Evolutionary conservation across 2,329 filamentous ascomycete genomes (phyloP).

Genomic region (Claviceps digitariae): DNA sequence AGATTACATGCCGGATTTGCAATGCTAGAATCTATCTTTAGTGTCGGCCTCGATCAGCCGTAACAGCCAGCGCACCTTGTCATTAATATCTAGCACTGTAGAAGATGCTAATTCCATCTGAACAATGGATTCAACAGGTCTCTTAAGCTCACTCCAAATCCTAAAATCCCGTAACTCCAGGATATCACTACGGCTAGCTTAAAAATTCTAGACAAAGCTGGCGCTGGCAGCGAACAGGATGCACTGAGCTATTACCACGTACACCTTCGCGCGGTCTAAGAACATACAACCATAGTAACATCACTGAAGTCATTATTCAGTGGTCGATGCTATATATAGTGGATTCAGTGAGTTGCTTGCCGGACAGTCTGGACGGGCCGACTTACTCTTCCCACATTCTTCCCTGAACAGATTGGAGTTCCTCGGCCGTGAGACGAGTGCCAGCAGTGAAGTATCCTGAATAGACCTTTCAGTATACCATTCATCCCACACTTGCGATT

Average conservation of each 20-base stretch:
- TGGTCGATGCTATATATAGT: conserved; percentile 3
- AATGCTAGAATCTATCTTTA: no score
- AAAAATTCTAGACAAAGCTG: background rate
- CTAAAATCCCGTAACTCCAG: no score
- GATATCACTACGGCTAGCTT: background rate
- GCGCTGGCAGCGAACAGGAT: background rate
- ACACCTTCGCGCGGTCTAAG: no score
- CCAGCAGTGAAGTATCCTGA: conserved; percentile 70
- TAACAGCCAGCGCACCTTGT: no score
- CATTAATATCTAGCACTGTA: no score
- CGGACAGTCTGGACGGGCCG: conserved; percentile 2
- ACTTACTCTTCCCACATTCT: conserved; percentile 75
- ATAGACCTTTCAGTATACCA: background rate
- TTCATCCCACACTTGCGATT: background rate
- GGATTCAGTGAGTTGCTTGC: background rate
- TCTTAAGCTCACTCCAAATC: no score
- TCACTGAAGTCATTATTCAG: background rate
- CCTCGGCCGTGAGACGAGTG: conserved; percentile 76
- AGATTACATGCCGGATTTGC: no score
- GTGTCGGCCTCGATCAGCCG: no score
- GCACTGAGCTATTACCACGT: background rate
- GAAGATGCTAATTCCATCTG: no score
- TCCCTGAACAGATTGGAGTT: conserved; percentile 74
- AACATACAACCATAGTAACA: background rate
- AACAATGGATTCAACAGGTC: no score